Conservation (phyloP, 306 rosid species). For the Dryas drummondii region DNA sequence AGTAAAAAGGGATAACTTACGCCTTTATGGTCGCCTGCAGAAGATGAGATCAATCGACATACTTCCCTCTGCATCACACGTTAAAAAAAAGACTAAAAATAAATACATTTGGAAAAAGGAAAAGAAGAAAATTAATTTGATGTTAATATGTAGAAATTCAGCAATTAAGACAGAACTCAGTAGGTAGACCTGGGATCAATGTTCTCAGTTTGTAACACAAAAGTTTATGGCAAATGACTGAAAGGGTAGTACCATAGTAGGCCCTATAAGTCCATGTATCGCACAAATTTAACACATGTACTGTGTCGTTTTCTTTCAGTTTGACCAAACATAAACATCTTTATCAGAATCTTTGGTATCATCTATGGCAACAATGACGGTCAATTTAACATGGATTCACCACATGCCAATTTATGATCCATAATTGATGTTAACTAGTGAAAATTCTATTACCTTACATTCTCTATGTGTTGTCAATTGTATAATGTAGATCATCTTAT, state of each 20-base stretch:
- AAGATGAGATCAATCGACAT: slow-evolving; percentile 77
- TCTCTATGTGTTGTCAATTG: background rate
- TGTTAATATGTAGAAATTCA: background rate
- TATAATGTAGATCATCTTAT: background rate
- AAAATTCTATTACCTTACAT: background rate
- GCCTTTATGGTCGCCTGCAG: slow-evolving; percentile 64
- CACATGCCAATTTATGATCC: background rate
- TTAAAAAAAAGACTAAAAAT: slow-evolving; percentile 21
- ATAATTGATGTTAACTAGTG: background rate
- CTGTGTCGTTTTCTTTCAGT: background rate
- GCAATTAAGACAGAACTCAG: background rate
- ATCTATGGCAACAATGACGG: background rate
- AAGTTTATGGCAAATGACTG: background rate
- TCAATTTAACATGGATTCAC: background rate
- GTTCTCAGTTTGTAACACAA: background rate
- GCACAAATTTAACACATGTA: background rate
- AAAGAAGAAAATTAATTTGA: background rate
- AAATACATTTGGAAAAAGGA: slow-evolving; percentile 13
- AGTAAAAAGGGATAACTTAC: slow-evolving; percentile 47
- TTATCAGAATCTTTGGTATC: background rate
- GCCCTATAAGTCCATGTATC: background rate
- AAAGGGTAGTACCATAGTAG: background rate
- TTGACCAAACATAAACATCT: background rate
- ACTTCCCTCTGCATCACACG: slow-evolving; percentile 77
- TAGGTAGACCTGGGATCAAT: background rate